Percentiles rank a stretch among this genome's conserved stretches.
These are phyloP conservation scores for Sarcodon sp. DNA, from an alignment of 768 basidiomycete genomes.

Conservation along the genomic window DNA sequence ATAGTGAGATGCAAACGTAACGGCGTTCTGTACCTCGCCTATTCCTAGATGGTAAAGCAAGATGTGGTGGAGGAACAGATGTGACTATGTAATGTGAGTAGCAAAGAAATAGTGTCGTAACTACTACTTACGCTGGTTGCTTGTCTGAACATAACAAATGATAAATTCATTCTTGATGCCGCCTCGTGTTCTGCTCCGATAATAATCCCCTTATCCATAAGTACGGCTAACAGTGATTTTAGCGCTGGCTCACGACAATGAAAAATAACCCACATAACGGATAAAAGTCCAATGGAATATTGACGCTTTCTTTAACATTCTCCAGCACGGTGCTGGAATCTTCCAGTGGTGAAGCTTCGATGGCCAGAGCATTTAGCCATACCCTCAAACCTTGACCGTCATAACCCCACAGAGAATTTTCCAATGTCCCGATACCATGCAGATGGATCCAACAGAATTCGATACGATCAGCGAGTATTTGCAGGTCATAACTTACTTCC, in stretches of 20 bases:
- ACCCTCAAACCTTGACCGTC: constrained; percentile 83
- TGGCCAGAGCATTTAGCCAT: constrained; percentile 91
- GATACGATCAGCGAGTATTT: constrained; percentile 91
- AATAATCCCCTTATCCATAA: constrained; percentile 99
- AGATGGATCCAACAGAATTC: constrained; percentile 99
- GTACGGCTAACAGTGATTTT: constrained; percentile 48
- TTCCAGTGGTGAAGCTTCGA: constrained; percentile 46
- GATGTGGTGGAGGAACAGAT: constrained; percentile 89
- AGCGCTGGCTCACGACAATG: neutral
- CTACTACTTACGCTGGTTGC: constrained; percentile 62
- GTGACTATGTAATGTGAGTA: constrained; percentile 42
- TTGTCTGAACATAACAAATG: constrained; percentile 88
- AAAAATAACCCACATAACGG: constrained; percentile 65
- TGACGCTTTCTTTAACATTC: constrained; percentile 86
- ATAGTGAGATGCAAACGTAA: constrained; percentile 78
- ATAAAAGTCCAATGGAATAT: constrained; percentile 87
- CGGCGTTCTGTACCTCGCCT: constrained; percentile 57
- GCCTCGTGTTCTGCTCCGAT: constrained; percentile 91
- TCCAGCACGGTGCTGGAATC: constrained; percentile 10
- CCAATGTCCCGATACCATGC: constrained; percentile 81
- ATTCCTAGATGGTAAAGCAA: constrained; percentile 70
- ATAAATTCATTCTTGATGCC: constrained; percentile 56
- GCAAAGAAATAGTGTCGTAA: neutral
- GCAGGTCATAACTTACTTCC: constrained; percentile 95
- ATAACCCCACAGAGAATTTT: constrained; percentile 97